These are phyloP conservation scores for Alternaria incomplexa DNA, from an alignment of 2,329 filamentous ascomycete genomes.

Conservation along the genomic window DNA sequence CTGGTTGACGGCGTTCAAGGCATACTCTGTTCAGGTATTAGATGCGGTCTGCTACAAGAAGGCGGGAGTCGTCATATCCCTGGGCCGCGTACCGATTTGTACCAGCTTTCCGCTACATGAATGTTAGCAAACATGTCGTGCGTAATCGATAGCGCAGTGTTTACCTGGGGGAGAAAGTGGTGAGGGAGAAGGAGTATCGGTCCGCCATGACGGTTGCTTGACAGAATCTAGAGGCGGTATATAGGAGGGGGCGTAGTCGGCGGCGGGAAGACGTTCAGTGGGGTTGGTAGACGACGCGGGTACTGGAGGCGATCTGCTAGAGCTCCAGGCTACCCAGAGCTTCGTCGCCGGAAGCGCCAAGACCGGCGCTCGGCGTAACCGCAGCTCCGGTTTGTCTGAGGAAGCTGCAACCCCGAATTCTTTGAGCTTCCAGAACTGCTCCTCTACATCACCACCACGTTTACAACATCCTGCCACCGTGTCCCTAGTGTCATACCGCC, in stretches of 20 bases:
- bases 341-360: conserved; percentile 20
- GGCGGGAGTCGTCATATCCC: not conserved
- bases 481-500: conserved; percentile 27
- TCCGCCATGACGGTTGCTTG: conserved; percentile 75
- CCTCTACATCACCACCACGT: conserved; percentile 15
- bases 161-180: conserved; percentile 99
- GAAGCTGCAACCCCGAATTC: conserved; percentile 13
- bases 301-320: conserved; percentile 32
- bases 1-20: conserved; percentile 98
- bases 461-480: conserved; percentile 37
- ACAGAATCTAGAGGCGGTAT: not conserved
- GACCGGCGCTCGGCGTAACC: conserved; percentile 24
- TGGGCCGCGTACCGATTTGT: conserved; percentile 80
- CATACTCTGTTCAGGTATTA: conserved; percentile 76
- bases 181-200: conserved; percentile 98
- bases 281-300: conserved; percentile 17
- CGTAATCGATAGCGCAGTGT: conserved; percentile 39
- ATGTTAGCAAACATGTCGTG: conserved; percentile 54
- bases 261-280: conserved; percentile 9
- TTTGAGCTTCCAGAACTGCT: conserved; percentile 22
- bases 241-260: not conserved
- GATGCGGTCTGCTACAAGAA: conserved; percentile 6
- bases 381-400: conserved; percentile 10
- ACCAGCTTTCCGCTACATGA: conserved; percentile 89
- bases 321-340: conserved; percentile 43